phyloP scores from a whole-genome alignment of 192 early-diverging fungal species.

The Phycomyces blakesleeanus region DNA sequence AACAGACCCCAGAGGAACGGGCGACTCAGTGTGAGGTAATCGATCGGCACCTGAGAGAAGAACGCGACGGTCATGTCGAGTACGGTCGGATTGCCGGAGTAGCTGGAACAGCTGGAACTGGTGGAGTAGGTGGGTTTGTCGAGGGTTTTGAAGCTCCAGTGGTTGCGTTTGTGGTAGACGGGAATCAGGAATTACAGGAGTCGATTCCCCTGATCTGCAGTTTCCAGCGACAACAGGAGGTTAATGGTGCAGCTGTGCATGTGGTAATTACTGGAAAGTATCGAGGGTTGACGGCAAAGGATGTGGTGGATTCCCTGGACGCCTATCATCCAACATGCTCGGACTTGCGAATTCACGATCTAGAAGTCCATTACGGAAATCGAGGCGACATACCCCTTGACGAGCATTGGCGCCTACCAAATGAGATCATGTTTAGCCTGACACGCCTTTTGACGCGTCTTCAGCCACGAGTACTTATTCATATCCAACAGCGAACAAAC shows the following conservation, averaged over 20 bases:
- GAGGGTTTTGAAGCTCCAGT: too few relatives aligned
- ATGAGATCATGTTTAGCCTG: slow-evolving; percentile 21
- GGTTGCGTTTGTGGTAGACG: slow-evolving; percentile 4
- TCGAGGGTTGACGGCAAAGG: neutral
- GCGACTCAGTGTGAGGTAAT: neutral
- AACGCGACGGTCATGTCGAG: too few relatives aligned
- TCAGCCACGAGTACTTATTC: slow-evolving; percentile 37
- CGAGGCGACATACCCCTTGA: neutral
- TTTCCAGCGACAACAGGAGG: slow-evolving; percentile 6
- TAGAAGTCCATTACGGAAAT: neutral
- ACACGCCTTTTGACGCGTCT: slow-evolving; percentile 32
- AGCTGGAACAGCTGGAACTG: too few relatives aligned
- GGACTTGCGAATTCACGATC: slow-evolving; percentile 15
- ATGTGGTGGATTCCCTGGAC: neutral
- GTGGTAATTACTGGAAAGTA: slow-evolving; percentile 3
- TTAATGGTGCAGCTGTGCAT: neutral
- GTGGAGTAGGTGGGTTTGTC: too few relatives aligned
- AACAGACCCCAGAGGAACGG: slow-evolving; percentile 22
- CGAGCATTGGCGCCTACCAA: slow-evolving; percentile 21
- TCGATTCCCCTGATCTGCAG: slow-evolving; percentile 11
- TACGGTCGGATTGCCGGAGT: too few relatives aligned
- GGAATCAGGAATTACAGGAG: neutral
- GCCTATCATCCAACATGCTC: neutral
- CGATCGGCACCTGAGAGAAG: too few relatives aligned
- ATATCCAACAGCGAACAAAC: slow-evolving; percentile 22